Evolutionary conservation across 2,329 filamentous ascomycete genomes (phyloP), one percentile per base, ranked within the genome.

Genomic region (Cyphellophora attinorum): DNA sequence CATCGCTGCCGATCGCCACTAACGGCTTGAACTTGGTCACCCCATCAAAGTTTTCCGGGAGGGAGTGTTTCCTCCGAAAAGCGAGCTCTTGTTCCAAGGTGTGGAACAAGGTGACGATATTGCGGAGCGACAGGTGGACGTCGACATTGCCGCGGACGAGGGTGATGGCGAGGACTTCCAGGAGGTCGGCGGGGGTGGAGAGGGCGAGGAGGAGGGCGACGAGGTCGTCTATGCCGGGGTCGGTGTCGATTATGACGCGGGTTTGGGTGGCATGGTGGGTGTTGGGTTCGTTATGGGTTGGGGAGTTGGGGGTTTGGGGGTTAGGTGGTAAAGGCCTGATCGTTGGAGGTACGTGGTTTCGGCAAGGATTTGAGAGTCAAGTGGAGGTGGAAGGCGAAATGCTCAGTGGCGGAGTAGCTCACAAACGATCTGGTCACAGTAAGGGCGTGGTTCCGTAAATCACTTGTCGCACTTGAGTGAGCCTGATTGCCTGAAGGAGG

Each of bases 111-210:
- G 85, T 82, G 25, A 96, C 79, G 11, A 83, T 79, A 60, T 98
- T 98, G 33, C 81, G 78, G 33, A 95, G 69, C 51, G 86, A 95
- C 82, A 77, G 88, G 43, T 86, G 71, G 11, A 94, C 76, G 47
- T 88, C 78, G 14, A 96, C 84, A 55, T 98, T 98, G 37, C 91
- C 91, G 58, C 91, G 95, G 1, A 88, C 94, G 40, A 95, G 72
- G 2, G 86, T 93, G 37, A 98, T 70, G 58, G 96, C 72, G 30
- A 83, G 60, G 21, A 96, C 67, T 56, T 96, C 85, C 14, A 96
- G 68, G 53, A 96, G 89, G 48, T 93, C 82, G 0, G 81, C 73
- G 15, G 74, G 76, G 19, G 85, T 79, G 34, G 85, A 81, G 40
- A 96, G 74, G 3, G 91, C 88, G 33, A 96, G 70, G 19, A 98